Evolutionary conservation across 2,329 filamentous ascomycete genomes (phyloP).

Genomic region (Fusarium buharicum): DNA sequence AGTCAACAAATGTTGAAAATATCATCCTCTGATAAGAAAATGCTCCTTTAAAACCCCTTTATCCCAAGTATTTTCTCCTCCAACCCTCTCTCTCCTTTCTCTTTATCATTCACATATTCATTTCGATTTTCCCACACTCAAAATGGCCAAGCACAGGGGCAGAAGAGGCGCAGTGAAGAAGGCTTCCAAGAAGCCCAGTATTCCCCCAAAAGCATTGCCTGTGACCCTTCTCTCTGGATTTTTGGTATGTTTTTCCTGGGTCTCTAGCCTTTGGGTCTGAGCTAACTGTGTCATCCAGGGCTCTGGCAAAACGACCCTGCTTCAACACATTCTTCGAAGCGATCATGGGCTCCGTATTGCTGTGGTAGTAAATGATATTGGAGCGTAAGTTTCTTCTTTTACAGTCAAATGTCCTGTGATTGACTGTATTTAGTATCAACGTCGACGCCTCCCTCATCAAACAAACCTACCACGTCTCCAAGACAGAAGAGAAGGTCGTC

Average conservation of each 20-base stretch:
- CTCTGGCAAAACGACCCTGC: constrained; percentile 76
- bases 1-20: constrained; percentile 17
- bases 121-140: background rate
- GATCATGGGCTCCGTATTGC: constrained; percentile 75
- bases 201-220: constrained; percentile 44
- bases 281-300: constrained; percentile 55
- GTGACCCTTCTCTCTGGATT: constrained; percentile 53
- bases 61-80: too few species aligned
- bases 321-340: constrained; percentile 74
- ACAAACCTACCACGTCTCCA: constrained; percentile 64
- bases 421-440: constrained; percentile 60
- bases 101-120: background rate
- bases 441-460: constrained; percentile 72
- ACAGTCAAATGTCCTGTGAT: background rate
- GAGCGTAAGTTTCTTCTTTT: constrained; percentile 54
- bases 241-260: constrained; percentile 38
- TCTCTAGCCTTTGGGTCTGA: too few species aligned
- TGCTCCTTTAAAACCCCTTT: too few species aligned
- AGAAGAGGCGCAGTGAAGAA: constrained; percentile 29
- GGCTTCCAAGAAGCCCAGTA: constrained; percentile 17
- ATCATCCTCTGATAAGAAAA: background rate
- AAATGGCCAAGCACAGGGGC: constrained; percentile 33
- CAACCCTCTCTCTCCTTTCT: too few species aligned
- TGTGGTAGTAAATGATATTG: constrained; percentile 79
- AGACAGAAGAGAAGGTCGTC: constrained; percentile 72